A percentile compares a stretch with the other conserved stretches of the same genome.
Conservation (phyloP, 257 asterid genomes). For the Fraxinus quadrangulata region DNA sequence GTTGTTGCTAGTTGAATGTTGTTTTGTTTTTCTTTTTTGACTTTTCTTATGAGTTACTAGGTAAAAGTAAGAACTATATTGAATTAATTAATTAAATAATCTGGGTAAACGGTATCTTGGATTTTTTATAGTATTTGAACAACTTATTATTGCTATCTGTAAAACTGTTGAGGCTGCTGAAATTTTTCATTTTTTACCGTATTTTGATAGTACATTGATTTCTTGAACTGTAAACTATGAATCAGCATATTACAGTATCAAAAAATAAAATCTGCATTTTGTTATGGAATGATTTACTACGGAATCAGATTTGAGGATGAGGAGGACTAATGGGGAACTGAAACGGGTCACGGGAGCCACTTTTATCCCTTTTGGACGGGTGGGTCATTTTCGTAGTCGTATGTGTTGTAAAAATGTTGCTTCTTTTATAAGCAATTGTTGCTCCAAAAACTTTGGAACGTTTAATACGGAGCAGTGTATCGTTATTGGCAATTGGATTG, state of each 20-base stretch:
- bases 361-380: neutral
- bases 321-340: neutral
- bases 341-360: neutral
- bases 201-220: slow-evolving; percentile 17
- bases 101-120: neutral
- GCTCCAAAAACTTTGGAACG: neutral
- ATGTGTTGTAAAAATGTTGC: neutral
- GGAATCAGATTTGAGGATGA: neutral
- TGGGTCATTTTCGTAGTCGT: neutral
- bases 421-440: neutral
- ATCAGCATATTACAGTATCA: neutral
- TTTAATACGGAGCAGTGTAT: neutral
- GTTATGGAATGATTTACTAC: neutral
- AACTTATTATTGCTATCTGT: slow-evolving; percentile 14
- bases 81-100: slow-evolving; percentile 16
- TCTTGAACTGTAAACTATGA: slow-evolving; percentile 6
- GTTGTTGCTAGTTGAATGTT: slow-evolving; percentile 26
- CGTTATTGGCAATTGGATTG: neutral
- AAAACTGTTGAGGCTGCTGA: slow-evolving; percentile 38
- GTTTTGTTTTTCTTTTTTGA: slow-evolving; percentile 19
- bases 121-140: slow-evolving; percentile 4
- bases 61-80: slow-evolving; percentile 7
- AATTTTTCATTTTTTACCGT: neutral
- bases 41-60: slow-evolving; percentile 13
- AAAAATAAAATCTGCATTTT: neutral